A percentile compares a stretch with the other conserved stretches of the same genome.
These are phyloP conservation scores for Colletotrichum agaves DNA, from an alignment of 2,329 filamentous ascomycete genomes.

Conservation along the genomic window DNA sequence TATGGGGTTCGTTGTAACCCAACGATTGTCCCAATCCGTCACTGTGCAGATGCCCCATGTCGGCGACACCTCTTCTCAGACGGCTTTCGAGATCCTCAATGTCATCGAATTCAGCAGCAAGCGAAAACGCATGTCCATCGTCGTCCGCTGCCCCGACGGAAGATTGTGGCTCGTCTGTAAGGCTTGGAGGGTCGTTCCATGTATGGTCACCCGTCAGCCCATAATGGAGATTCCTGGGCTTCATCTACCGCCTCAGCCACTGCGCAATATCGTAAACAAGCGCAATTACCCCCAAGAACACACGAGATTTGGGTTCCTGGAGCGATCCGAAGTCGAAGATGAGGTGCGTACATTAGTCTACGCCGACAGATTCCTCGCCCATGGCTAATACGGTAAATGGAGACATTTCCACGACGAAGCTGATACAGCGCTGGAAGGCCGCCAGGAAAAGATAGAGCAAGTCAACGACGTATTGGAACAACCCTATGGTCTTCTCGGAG, in stretches of 20 bases:
- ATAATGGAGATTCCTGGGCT: slow-evolving; percentile 59
- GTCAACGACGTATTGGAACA: slow-evolving; percentile 84
- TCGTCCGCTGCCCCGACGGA: slow-evolving; percentile 86
- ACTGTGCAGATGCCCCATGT: slow-evolving; percentile 58
- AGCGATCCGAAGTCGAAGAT: slow-evolving; percentile 58
- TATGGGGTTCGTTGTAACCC: slow-evolving; percentile 80
- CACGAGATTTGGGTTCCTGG: slow-evolving; percentile 65
- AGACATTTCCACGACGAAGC: slow-evolving; percentile 80
- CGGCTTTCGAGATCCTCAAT: slow-evolving; percentile 83
- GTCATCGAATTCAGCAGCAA: slow-evolving; percentile 91
- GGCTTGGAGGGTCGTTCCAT: slow-evolving; percentile 60
- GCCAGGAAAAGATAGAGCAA: slow-evolving; percentile 79
- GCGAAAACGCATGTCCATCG: slow-evolving; percentile 89
- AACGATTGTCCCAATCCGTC: slow-evolving; percentile 77
- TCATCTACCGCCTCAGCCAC: slow-evolving; percentile 43
- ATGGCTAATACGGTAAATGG: slow-evolving; percentile 79
- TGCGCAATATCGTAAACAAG: no score
- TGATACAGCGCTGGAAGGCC: slow-evolving; percentile 79
- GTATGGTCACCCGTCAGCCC: slow-evolving; percentile 49
- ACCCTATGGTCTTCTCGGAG: slow-evolving; percentile 80
- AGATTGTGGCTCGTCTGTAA: slow-evolving; percentile 88
- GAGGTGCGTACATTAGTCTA: slow-evolving; percentile 81
- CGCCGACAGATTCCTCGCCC: slow-evolving; percentile 78
- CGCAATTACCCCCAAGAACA: slow-evolving; percentile 52
- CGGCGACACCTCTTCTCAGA: slow-evolving; percentile 54